Evolutionary conservation across 768 basidiomycete species (phyloP), one percentile per base, ranked within the genome.

Genomic region (Rubroboletus satanas): DNA sequence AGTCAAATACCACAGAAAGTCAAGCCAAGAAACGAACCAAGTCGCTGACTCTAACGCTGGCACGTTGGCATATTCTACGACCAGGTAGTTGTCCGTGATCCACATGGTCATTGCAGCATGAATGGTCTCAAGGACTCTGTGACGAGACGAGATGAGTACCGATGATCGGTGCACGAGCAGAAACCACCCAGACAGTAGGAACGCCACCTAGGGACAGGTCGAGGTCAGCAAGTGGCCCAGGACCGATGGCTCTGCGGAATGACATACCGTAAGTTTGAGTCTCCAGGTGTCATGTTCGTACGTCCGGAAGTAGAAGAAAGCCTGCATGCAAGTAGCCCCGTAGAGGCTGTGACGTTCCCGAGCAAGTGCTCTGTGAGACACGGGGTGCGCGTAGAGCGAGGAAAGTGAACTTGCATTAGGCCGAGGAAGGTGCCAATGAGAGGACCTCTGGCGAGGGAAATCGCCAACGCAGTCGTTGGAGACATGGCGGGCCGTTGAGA

Each of bases 231-330:
- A 32, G 26, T 3, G 10, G 6, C 1, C 2, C 12, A n/a, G 17
- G 5, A 37, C 33, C 2, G 44, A n/a, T 14, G 18, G 28, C 10
- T 46, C 21, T 15, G 15, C 21, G 11, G 46, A 23, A 42, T 17
- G 41, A 53, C 66, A 17, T 37, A 70, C 68, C 42, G 52, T 63
- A 28, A 54, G 4, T 41, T 67, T 69, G 28, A 68, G 63, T 26
- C 54, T 49, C 45, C 44, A 21, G 11, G 31, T 6, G 26, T 68
- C 67, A 2, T 45, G 44, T 3, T 54, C 55, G 52, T 68, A 68
- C 0, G 61, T 68, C 11, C 48, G 58, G 18, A 65, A 70, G 54
- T 68, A 68, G 21, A 63, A 70, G 23, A 70, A 62, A 6, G 66
- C 57, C 33, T 68, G 67, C 41, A 58, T 56, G 54, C 66, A 68